Percentiles rank a stretch among this genome's conserved stretches.
Conservation (phyloP, 805 yeast genomes). For the Suhomyces faveliae region DNA sequence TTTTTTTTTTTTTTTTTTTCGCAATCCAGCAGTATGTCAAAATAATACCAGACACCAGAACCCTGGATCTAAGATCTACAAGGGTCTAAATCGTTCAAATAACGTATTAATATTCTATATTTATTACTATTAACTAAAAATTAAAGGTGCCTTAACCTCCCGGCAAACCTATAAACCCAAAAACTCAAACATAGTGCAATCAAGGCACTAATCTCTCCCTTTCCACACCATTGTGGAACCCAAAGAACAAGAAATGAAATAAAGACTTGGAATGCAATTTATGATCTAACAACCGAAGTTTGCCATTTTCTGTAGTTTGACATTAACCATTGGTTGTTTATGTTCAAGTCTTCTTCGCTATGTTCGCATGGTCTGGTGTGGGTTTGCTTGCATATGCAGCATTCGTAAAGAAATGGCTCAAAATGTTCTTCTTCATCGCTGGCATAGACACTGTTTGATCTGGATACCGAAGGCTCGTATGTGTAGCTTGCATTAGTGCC, state of each 20-base stretch:
- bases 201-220: neutral
- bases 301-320: conserved; percentile 18
- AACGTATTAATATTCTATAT: neutral
- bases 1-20: neutral
- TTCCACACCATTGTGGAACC: neutral
- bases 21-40: no score
- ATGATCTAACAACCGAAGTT: conserved; percentile 6
- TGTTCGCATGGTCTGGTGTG: conserved; percentile 12
- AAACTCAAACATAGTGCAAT: neutral
- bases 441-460: conserved; percentile 1
- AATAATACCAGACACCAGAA: neutral
- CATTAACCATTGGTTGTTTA: conserved; percentile 14
- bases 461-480: neutral
- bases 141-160: conserved; percentile 3
- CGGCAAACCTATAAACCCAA: conserved; percentile 4
- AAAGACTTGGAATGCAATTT: neutral
- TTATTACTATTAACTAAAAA: neutral
- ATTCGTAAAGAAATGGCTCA: conserved; percentile 13
- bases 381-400: conserved; percentile 15
- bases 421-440: neutral
- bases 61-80: no score
- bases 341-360: conserved; percentile 10
- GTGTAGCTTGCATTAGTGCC: neutral
- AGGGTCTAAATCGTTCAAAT: no score
- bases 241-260: conserved; percentile 2